phyloP scores from a whole-genome alignment of 2,329 filamentous ascomycete genomes.

The Hypoxylon sp. region DNA sequence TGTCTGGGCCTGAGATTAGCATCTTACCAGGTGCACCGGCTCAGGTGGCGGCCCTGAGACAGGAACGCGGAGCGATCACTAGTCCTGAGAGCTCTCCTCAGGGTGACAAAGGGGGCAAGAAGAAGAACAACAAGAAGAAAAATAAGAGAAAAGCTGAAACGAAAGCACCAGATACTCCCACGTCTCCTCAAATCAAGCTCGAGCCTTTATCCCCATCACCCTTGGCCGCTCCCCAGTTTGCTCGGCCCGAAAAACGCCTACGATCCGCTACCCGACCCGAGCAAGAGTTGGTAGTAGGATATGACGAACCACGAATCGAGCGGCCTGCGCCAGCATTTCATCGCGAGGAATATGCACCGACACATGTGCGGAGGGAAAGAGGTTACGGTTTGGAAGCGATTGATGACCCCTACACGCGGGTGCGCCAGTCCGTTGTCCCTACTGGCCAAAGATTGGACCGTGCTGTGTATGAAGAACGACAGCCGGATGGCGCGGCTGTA shows the following conservation, averaged over 20 bases:
- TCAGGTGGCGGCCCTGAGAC: slow-evolving; percentile 65
- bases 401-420: slow-evolving; percentile 42
- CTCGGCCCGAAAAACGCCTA: slow-evolving; percentile 65
- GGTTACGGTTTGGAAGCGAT: slow-evolving; percentile 47
- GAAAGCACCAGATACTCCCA: slow-evolving; percentile 56
- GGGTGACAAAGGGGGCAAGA: slow-evolving; percentile 56
- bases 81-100: slow-evolving; percentile 69
- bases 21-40: slow-evolving; percentile 55
- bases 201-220: slow-evolving; percentile 72
- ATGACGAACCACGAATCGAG: slow-evolving; percentile 56
- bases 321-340: slow-evolving; percentile 49
- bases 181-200: slow-evolving; percentile 66
- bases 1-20: slow-evolving; percentile 44
- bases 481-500: slow-evolving; percentile 43
- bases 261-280: slow-evolving; percentile 56
- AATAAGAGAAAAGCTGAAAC: slow-evolving; percentile 61
- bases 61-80: slow-evolving; percentile 56
- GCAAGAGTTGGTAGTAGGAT: slow-evolving; percentile 50
- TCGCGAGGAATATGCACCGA: slow-evolving; percentile 44
- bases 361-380: slow-evolving; percentile 36
- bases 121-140: slow-evolving; percentile 62
- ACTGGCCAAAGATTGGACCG: slow-evolving; percentile 39
- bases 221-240: slow-evolving; percentile 59
- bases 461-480: slow-evolving; percentile 44
- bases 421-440: slow-evolving; percentile 44